phyloP scores from a whole-genome alignment of 352 stramenopile species.

The Phytophthora fragariaefolia region DNA sequence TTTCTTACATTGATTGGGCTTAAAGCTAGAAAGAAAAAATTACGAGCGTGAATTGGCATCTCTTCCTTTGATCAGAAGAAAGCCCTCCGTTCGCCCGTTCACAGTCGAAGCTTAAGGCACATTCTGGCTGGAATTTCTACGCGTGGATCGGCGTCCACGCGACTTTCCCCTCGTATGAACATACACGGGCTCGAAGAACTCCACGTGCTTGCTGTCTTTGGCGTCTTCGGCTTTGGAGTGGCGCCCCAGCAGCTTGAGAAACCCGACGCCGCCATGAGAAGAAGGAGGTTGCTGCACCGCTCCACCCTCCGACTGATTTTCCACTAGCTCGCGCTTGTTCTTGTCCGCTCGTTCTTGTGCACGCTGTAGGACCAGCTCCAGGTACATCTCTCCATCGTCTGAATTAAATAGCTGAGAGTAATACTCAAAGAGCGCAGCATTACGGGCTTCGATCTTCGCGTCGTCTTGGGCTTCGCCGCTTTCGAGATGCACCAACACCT shows the following conservation, averaged over 20 bases:
- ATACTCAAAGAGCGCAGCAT: conserved; percentile 63
- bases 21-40: conserved; percentile 12
- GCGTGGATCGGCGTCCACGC: conserved; percentile 20
- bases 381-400: conserved; percentile 59
- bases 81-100: background rate
- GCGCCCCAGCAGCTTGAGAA: conserved; percentile 49
- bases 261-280: conserved; percentile 22
- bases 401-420: conserved; percentile 76
- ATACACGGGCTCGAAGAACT: conserved; percentile 65
- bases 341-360: conserved; percentile 34
- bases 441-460: conserved; percentile 52
- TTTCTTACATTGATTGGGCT: conserved; percentile 20
- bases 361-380: conserved; percentile 51
- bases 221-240: conserved; percentile 24
- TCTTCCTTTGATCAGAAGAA: conserved; percentile 24
- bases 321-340: conserved; percentile 25
- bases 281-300: conserved; percentile 1
- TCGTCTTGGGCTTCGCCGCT: conserved; percentile 56
- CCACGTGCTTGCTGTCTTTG: conserved; percentile 47
- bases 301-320: conserved; percentile 17
- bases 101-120: conserved; percentile 14
- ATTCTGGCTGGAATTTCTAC: conserved; percentile 22
- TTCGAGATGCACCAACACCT: conserved; percentile 62
- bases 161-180: conserved; percentile 38
- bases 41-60: too few relatives aligned